Evolutionary conservation across 345 rosid genomes (phyloP).

Genomic region (Melaleuca alternifolia): DNA sequence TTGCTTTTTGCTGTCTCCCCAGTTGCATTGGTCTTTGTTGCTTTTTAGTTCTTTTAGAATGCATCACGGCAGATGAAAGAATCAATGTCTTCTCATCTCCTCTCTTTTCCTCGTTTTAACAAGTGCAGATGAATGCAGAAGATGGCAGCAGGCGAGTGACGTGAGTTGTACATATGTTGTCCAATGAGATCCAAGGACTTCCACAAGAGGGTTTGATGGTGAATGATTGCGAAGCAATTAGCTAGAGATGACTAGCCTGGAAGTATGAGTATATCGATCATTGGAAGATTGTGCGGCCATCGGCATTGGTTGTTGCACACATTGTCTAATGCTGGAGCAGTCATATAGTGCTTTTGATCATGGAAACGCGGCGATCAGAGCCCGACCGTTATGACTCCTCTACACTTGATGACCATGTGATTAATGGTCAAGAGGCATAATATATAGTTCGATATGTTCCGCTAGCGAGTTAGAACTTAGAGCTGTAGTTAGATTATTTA

Average conservation of each 20-base stretch:
- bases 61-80: background rate
- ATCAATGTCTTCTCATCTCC: background rate
- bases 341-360: background rate
- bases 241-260: background rate
- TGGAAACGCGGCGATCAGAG: background rate
- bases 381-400: background rate
- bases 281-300: rapidly evolving
- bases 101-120: background rate
- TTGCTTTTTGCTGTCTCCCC: background rate
- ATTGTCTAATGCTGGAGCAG: background rate
- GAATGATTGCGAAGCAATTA: background rate
- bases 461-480: background rate
- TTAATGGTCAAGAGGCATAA: background rate
- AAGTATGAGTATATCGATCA: background rate
- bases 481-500: background rate
- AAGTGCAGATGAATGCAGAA: background rate
- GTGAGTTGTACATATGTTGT: background rate
- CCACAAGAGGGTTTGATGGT: background rate
- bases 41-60: background rate
- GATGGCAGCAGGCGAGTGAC: background rate
- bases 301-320: background rate
- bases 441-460: background rate
- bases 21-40: background rate
- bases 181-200: background rate
- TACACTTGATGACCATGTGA: background rate